phyloP scores from a whole-genome alignment of 306 rosid genomes.

The Amphicarpaea edgeworthii region DNA sequence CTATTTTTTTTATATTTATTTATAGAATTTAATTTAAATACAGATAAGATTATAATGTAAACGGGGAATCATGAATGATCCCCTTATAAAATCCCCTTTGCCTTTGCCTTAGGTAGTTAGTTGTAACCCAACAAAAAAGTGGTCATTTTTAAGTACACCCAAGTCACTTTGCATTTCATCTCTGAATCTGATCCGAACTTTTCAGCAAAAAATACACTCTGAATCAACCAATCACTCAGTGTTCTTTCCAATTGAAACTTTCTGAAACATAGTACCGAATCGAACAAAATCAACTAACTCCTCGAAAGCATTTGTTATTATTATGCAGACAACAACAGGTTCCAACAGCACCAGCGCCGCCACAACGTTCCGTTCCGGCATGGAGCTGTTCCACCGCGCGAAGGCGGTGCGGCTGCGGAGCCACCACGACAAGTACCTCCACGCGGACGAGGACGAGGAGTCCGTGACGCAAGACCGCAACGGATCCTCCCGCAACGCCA shows the following conservation, averaged over 20 bases:
- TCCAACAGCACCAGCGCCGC: background rate
- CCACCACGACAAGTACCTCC: slow-evolving; percentile 82
- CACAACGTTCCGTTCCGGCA: slow-evolving; percentile 43
- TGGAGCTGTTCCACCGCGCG: slow-evolving; percentile 74
- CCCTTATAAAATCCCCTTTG: too few relatives aligned
- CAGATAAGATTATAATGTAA: too few relatives aligned
- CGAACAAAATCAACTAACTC: background rate
- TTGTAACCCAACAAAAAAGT: background rate
- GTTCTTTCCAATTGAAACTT: too few relatives aligned
- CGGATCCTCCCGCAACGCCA: slow-evolving; percentile 67
- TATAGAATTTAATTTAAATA: too few relatives aligned
- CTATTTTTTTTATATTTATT: too few relatives aligned
- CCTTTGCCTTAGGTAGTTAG: too few relatives aligned
- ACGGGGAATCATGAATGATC: too few relatives aligned
- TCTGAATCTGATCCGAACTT: too few relatives aligned
- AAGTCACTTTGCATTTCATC: background rate
- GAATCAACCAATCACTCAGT: background rate
- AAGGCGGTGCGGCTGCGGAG: slow-evolving; percentile 79
- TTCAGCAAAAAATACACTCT: background rate
- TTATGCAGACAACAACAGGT: slow-evolving; percentile 14
- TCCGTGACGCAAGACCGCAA: slow-evolving; percentile 72
- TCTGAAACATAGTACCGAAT: background rate
- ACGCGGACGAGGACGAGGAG: slow-evolving; percentile 83
- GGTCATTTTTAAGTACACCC: background rate
- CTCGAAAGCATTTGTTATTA: background rate